These are phyloP conservation scores for Rhododendron ferrugineum DNA, from an alignment of 148 eudicot species.

Conservation along the genomic window DNA sequence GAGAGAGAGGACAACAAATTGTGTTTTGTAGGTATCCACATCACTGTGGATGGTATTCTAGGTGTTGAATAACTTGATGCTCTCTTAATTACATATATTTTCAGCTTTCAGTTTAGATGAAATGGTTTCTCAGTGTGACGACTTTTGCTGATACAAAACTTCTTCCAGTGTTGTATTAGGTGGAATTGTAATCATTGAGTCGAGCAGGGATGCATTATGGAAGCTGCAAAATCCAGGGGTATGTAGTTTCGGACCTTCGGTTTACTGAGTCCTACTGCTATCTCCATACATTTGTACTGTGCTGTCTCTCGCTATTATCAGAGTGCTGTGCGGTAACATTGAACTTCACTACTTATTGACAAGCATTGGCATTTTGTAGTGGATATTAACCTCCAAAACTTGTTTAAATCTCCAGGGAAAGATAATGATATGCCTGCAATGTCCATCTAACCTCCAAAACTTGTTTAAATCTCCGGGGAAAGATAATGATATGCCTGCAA, in stretches of 20 bases:
- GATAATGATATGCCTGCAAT: not conserved
- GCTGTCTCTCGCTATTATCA: not conserved
- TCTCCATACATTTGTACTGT: not conserved
- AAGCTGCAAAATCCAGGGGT: slow-evolving; percentile 56
- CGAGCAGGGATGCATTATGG: slow-evolving; percentile 42
- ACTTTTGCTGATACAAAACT: slow-evolving; percentile 6
- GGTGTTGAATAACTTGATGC: not conserved
- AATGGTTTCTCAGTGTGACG: not conserved
- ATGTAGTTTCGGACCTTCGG: slow-evolving; percentile 11
- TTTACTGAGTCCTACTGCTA: not conserved
- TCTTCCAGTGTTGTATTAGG: slow-evolving; percentile 39
- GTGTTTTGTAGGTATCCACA: too few species aligned
- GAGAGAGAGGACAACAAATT: not conserved
- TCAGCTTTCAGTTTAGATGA: not conserved
- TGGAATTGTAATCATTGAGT: slow-evolving; percentile 31
- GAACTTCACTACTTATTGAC: not conserved
- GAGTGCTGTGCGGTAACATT: not conserved
- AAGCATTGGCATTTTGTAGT: not conserved
- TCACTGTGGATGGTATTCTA: not conserved
- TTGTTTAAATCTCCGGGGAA: not conserved
- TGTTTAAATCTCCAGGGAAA: not conserved
- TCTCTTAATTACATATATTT: too few species aligned
- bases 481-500: not conserved
- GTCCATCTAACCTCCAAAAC: not conserved
- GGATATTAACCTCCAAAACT: not conserved